Evolutionary conservation across 148 eudicot genomes (phyloP).

Genomic region (Amaranthus palmeri): DNA sequence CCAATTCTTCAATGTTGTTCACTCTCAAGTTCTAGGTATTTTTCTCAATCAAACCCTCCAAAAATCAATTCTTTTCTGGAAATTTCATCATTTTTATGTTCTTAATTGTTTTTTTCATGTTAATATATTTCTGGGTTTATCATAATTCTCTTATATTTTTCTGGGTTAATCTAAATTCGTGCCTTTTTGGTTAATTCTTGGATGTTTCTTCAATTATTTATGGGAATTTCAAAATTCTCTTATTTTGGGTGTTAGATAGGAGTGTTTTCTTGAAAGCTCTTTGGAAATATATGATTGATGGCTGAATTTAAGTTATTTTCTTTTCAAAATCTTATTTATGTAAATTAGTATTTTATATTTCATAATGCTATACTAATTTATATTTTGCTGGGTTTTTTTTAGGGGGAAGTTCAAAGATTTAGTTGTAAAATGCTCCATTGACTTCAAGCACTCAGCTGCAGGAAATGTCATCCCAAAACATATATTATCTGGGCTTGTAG

Average conservation of each 20-base stretch:
- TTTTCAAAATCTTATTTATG: too few species aligned
- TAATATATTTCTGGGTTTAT: neutral
- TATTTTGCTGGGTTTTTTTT: conserved; percentile 5
- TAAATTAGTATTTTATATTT: too few species aligned
- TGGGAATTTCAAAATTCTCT: neutral
- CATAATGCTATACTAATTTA: neutral
- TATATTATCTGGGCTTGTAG: conserved; percentile 63
- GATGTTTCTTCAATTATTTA: neutral
- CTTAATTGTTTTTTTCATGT: neutral
- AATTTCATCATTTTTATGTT: neutral
- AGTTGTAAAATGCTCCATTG: conserved; percentile 37
- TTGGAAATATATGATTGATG: neutral
- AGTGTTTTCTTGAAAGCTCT: neutral
- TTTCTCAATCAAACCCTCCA: neutral
- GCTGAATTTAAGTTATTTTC: too few species aligned
- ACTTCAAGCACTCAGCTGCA: conserved; percentile 25
- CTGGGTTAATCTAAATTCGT: neutral
- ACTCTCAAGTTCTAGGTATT: conserved; percentile 16
- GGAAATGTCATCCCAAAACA: conserved; percentile 39
- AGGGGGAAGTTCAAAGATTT: conserved; percentile 39
- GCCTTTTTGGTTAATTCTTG: neutral
- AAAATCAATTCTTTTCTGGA: neutral
- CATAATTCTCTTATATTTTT: neutral
- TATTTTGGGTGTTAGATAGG: neutral
- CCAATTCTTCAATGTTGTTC: conserved; percentile 4